Evolutionary conservation across 192 early-diverging fungal genomes (phyloP), one percentile per base, ranked within the genome.

Genomic region (Coemansia sp.): DNA sequence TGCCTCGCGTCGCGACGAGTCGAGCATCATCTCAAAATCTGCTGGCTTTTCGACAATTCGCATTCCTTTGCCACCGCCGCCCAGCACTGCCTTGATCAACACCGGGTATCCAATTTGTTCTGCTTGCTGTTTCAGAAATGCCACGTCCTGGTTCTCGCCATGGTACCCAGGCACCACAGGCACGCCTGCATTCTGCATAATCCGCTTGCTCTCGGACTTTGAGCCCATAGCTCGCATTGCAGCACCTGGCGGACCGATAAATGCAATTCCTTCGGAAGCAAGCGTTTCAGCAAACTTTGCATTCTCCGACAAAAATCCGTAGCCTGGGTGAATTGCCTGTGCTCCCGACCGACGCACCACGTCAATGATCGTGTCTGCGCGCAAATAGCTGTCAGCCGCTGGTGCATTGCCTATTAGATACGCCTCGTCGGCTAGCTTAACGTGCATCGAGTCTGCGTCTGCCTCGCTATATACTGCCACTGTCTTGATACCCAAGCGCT

Each of bases 51-150:
- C 79, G 7, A 95, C 96, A 65, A 96, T 96, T 15, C 96, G 86
- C 94, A 98, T 98, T 8, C 96, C 96, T 79, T 95, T 95, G 48
- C 96, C 96, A 67, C 96, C 96, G 41, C 96, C 96, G 55, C 96
- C 96, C 72, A 93, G 91, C 53, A 96, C 85, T 27, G 96, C 96
- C 83, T 98, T 98, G 84, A 98, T 98, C 71, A 98, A 72, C 24
- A 98, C 94, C 1, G 94, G 96, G 76, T 94, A 98, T 2, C 94
- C 94, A 60, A 96, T 98, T 57, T 88, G 76, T 21, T 67, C 85
- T 5, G 93, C 91, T 75, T 92, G 76, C 15, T 83, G 68, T 66
- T 89, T 90, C 63, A 94, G 72, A 72, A 88, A 89, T 24, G 60
- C 84, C 17, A 85, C 81, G 39, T 91, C 87, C 69, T 96, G 96